Evolutionary conservation across 179 eudicot genomes (phyloP).

Genomic region (Corrigiola litoralis): DNA sequence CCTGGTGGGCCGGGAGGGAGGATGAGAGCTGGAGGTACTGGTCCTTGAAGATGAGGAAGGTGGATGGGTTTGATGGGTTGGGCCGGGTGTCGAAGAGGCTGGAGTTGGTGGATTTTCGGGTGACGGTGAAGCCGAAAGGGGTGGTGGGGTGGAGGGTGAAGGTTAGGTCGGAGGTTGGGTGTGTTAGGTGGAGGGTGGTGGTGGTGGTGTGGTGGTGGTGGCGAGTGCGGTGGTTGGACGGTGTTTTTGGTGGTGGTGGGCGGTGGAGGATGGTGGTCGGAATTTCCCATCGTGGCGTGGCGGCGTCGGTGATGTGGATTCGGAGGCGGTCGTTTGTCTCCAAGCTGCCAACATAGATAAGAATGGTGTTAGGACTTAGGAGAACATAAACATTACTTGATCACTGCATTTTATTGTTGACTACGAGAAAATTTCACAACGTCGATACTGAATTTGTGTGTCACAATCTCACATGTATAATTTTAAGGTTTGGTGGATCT

Average conservation of each 20-base stretch:
- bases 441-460: too few species aligned
- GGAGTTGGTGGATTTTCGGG: constrained; percentile 47
- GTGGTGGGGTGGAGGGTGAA: constrained; percentile 24
- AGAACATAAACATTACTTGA: too few species aligned
- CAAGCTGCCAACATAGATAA: not conserved
- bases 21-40: constrained; percentile 65
- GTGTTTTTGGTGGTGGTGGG: constrained; percentile 11
- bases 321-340: constrained; percentile 26
- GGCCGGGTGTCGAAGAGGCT: constrained; percentile 53
- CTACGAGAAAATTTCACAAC: too few species aligned
- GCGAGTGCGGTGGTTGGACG: not conserved
- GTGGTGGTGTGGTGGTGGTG: not conserved
- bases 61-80: too few species aligned
- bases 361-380: too few species aligned
- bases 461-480: too few species aligned
- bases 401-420: too few species aligned
- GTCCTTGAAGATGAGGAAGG: constrained; percentile 57
- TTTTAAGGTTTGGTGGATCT: too few species aligned
- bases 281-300: constrained; percentile 57
- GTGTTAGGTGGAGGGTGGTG: constrained; percentile 10
- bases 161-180: constrained; percentile 21
- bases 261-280: constrained; percentile 43
- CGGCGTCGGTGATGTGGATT: constrained; percentile 53
- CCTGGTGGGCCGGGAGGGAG: constrained; percentile 37
- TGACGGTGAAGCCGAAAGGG: constrained; percentile 56